These are phyloP conservation scores for Anthoceros angustus DNA, from an alignment of 225 moss, liverwort and hornwort genomes.

Conservation along the genomic window DNA sequence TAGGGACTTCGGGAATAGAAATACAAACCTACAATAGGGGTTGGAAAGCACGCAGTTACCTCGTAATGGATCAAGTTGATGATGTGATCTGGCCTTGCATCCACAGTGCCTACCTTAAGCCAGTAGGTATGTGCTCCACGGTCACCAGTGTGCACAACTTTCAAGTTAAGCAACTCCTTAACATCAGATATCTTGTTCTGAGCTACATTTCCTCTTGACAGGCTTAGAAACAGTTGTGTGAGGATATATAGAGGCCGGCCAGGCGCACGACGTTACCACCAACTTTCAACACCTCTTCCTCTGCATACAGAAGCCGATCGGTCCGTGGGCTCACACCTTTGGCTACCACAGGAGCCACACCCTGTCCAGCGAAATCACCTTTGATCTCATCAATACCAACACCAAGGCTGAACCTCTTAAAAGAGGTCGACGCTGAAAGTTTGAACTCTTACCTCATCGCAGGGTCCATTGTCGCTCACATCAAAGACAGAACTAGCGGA, in stretches of 20 bases:
- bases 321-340: conserved; percentile 49
- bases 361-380: not conserved
- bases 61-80: conserved; percentile 88
- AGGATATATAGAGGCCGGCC: conserved; percentile 96
- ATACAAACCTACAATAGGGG: not conserved
- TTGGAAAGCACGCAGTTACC: conserved; percentile 17
- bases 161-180: conserved; percentile 41
- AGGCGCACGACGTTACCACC: conserved; percentile 74
- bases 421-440: not conserved
- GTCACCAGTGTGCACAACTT: conserved; percentile 42
- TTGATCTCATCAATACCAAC: not conserved
- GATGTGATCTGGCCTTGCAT: conserved; percentile 66
- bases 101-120: conserved; percentile 57
- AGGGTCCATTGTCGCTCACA: conserved; percentile 47
- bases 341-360: conserved; percentile 24
- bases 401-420: not conserved
- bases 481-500: conserved; percentile 61
- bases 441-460: conserved; percentile 48
- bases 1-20: not conserved
- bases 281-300: conserved; percentile 72
- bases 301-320: conserved; percentile 58
- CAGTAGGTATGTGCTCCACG: conserved; percentile 78
- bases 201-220: not conserved
- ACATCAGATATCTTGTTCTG: not conserved
- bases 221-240: not conserved